phyloP scores from a whole-genome alignment of 345 rosid genomes.

The Cardamine resedifolia region DNA sequence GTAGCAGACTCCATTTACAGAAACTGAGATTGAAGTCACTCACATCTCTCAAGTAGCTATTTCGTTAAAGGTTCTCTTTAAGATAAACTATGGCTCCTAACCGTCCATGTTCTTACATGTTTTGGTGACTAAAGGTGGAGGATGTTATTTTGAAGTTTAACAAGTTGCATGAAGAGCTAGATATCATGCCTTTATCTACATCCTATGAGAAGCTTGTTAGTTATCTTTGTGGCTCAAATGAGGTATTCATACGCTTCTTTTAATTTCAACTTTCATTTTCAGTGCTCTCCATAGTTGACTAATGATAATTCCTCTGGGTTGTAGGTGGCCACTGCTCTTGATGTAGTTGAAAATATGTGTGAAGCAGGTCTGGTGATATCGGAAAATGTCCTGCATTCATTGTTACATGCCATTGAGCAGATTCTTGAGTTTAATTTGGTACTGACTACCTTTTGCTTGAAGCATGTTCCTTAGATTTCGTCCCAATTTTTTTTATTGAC shows the following conservation, averaged over 20 bases:
- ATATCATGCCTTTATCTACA: conserved; percentile 51
- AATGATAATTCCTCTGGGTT: conserved; percentile 23
- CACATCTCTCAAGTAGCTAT: conserved; percentile 4
- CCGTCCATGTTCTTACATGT: conserved; percentile 17
- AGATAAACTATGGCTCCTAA: conserved; percentile 11
- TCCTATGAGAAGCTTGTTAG: conserved; percentile 63
- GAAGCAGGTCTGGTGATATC: conserved; percentile 54
- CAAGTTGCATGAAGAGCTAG: conserved; percentile 58
- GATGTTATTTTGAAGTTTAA: conserved; percentile 57
- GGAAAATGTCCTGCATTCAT: conserved; percentile 42
- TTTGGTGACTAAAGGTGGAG: conserved; percentile 49
- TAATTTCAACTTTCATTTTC: not conserved
- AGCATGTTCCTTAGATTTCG: conserved; percentile 7
- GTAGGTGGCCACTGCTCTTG: conserved; percentile 83
- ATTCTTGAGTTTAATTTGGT: conserved; percentile 72
- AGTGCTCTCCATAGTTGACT: conserved; percentile 1
- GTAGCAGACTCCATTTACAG: not conserved
- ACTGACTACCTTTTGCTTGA: conserved; percentile 22
- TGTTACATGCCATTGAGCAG: conserved; percentile 57
- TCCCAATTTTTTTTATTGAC: not conserved
- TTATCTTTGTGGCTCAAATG: conserved; percentile 46
- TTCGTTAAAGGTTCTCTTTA: conserved; percentile 1
- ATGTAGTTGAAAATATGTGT: conserved; percentile 63
- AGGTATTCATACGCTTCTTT: conserved; percentile 49
- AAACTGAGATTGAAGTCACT: conserved; percentile 8